A percentile compares a stretch with the other conserved stretches of the same genome.
phyloP scores from a whole-genome alignment of 139 green algal genomes.

The Micromonas commoda region DNA sequence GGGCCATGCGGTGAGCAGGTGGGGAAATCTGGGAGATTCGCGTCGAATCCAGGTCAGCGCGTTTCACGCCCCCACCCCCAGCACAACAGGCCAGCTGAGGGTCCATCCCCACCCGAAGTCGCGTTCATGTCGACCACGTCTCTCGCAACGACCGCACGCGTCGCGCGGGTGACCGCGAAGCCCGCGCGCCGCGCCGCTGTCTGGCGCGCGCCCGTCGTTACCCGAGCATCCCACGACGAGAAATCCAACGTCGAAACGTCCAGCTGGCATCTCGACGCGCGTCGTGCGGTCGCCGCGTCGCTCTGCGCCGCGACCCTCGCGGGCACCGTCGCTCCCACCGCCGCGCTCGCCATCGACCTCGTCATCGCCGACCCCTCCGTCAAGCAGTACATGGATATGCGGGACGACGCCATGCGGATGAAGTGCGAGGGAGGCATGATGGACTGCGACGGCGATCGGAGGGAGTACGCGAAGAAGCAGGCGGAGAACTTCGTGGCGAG shows the following conservation, averaged over 20 bases:
- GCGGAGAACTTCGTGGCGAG: background rate
- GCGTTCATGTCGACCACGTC: too few species aligned
- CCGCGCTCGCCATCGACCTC: background rate
- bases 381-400: conserved; percentile 47
- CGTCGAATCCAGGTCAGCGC: too few species aligned
- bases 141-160: too few species aligned
- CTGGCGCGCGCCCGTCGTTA: too few species aligned
- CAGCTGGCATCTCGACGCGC: background rate
- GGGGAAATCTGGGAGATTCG: too few species aligned
- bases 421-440: conserved; percentile 32
- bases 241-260: background rate
- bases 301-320: background rate
- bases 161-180: too few species aligned
- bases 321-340: background rate
- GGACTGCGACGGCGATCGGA: conserved; percentile 28
- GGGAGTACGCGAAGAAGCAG: conserved; percentile 29
- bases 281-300: background rate
- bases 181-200: too few species aligned
- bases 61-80: too few species aligned
- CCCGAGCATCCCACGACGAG: background rate
- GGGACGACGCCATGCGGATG: conserved; percentile 10
- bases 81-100: too few species aligned
- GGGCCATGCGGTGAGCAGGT: too few species aligned
- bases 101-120: too few species aligned
- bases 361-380: background rate